phyloP scores from a whole-genome alignment of 768 basidiomycete genomes.

The Lactarius indigo region DNA sequence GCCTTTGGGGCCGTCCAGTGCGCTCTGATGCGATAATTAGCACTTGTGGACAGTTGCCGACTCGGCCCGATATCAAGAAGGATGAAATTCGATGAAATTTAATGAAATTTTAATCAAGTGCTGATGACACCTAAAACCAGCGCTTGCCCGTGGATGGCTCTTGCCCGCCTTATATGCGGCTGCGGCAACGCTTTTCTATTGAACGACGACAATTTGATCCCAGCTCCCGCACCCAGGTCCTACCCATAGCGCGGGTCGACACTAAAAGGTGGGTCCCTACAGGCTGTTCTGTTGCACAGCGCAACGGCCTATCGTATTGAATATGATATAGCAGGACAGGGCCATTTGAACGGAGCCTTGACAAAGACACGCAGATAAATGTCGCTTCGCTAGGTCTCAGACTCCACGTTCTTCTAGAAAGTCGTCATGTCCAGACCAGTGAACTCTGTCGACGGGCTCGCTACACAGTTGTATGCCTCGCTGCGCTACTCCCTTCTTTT shows the following conservation, averaged over 20 bases:
- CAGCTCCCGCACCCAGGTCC: neutral
- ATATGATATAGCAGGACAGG: neutral
- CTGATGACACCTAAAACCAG: no score
- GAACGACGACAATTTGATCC: neutral
- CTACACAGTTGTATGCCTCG: neutral
- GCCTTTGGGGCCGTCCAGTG: no score
- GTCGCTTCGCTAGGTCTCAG: neutral
- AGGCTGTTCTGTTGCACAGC: neutral
- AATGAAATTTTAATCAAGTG: no score
- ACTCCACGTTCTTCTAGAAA: neutral
- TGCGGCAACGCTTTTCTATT: neutral
- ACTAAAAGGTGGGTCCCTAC: neutral
- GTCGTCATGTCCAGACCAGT: neutral
- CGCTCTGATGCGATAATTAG: no score
- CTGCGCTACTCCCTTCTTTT: neutral
- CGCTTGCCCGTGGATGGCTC: neutral
- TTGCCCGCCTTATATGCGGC: neutral
- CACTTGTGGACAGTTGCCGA: no score
- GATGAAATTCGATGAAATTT: no score
- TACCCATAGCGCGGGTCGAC: neutral
- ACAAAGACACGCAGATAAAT: neutral
- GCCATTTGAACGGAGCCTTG: neutral
- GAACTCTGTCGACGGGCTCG: neutral
- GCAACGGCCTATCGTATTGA: neutral
- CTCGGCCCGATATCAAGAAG: no score